These are phyloP conservation scores for Penicillium bialowiezense DNA, from an alignment of 495 filamentous ascomycete species.

Conservation along the genomic window DNA sequence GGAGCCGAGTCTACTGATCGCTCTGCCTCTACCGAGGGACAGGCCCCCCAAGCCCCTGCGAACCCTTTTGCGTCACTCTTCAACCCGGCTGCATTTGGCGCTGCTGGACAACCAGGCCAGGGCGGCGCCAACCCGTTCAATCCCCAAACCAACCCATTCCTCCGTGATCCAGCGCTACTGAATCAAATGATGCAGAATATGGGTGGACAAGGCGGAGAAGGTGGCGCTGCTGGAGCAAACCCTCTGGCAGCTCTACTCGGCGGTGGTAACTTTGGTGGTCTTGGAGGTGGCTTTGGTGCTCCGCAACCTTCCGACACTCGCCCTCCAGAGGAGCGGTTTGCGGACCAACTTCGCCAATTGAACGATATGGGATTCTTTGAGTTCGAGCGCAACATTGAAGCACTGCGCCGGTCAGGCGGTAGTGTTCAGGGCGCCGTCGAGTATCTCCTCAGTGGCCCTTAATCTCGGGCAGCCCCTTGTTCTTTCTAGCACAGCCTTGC, in stretches of 20 bases:
- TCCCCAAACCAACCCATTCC: slow-evolving; percentile 45
- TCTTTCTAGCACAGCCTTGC: slow-evolving; percentile 9
- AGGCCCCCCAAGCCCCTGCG: slow-evolving; percentile 29
- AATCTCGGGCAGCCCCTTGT: slow-evolving; percentile 11
- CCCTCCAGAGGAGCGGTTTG: slow-evolving; percentile 91
- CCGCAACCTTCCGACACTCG: slow-evolving; percentile 67
- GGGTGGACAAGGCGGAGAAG: slow-evolving; percentile 29
- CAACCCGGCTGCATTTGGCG: slow-evolving; percentile 41
- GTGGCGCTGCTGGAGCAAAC: slow-evolving; percentile 30
- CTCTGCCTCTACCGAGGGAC: slow-evolving; percentile 25
- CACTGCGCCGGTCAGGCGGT: slow-evolving; percentile 83
- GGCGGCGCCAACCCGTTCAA: slow-evolving; percentile 44
- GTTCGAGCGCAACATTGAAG: slow-evolving; percentile 88
- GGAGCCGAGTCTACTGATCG: slow-evolving; percentile 21
- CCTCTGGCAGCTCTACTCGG: slow-evolving; percentile 40
- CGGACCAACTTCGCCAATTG: slow-evolving; percentile 82
- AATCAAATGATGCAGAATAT: slow-evolving; percentile 48
- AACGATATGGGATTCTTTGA: slow-evolving; percentile 99
- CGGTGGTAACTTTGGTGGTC: slow-evolving; percentile 37
- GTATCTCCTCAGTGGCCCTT: slow-evolving; percentile 51
- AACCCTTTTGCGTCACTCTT: slow-evolving; percentile 57
- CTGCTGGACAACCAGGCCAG: slow-evolving; percentile 26
- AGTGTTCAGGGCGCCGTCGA: slow-evolving; percentile 96
- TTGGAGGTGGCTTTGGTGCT: slow-evolving; percentile 38
- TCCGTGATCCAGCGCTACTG: slow-evolving; percentile 48